phyloP scores from a whole-genome alignment of 1,139 yeast species.

The Lodderomyces elongisporus region DNA sequence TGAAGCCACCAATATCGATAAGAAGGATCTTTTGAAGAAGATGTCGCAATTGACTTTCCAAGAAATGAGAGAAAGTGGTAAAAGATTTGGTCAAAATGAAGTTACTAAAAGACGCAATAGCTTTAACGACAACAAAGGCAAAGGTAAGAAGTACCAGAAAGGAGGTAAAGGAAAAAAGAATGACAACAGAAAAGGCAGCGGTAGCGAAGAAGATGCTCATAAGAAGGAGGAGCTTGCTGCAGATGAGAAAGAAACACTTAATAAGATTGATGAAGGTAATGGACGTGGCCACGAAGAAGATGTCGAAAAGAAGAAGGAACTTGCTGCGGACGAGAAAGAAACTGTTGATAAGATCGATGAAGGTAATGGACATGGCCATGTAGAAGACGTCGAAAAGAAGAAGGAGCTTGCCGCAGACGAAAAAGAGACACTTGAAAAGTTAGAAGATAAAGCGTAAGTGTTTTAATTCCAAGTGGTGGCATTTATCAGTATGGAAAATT shows the following conservation, averaged over 20 bases:
- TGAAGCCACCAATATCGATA: slow-evolving; percentile 45
- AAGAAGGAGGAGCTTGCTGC: too few relatives aligned
- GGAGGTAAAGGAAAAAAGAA: slow-evolving; percentile 13
- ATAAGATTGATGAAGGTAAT: slow-evolving; percentile 1
- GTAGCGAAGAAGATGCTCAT: slow-evolving; percentile 2
- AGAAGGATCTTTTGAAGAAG: slow-evolving; percentile 39
- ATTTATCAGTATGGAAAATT: too few relatives aligned
- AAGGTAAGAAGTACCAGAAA: slow-evolving; percentile 23
- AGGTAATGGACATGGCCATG: slow-evolving; percentile 1
- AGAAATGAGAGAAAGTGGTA: slow-evolving; percentile 46
- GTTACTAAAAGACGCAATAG: slow-evolving; percentile 48
- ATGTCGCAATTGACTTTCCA: slow-evolving; percentile 48
- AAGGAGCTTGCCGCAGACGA: slow-evolving; percentile 1
- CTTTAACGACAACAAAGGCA: slow-evolving; percentile 39
- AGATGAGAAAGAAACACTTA: too few relatives aligned
- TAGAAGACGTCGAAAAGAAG: background rate
- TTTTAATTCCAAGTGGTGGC: too few relatives aligned
- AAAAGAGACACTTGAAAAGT: slow-evolving; percentile 3
- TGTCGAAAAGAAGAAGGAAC: background rate
- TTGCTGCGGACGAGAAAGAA: slow-evolving; percentile 2
- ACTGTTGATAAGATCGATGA: slow-evolving; percentile 2
- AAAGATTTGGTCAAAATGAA: slow-evolving; percentile 47
- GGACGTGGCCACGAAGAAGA: slow-evolving; percentile 1
- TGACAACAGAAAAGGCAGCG: slow-evolving; percentile 8
- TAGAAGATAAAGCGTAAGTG: too few relatives aligned